These are phyloP conservation scores for Endoconidiophora laricicola DNA, from an alignment of 2,329 filamentous ascomycete species.

Conservation along the genomic window DNA sequence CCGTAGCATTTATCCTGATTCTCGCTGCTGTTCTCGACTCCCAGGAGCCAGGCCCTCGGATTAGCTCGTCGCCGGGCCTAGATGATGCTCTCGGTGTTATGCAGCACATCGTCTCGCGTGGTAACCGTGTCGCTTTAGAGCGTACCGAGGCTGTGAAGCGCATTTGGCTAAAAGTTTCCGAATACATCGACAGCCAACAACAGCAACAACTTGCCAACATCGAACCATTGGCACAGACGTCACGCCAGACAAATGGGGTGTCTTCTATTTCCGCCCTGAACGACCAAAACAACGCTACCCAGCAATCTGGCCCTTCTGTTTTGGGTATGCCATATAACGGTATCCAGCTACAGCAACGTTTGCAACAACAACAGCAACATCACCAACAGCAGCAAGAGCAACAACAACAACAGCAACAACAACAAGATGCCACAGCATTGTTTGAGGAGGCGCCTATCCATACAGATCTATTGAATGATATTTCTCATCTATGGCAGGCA, in stretches of 20 bases:
- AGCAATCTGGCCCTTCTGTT: neutral
- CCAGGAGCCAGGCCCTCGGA: slow-evolving; percentile 8
- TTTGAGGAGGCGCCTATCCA: slow-evolving; percentile 11
- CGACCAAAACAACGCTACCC: neutral
- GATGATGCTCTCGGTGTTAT: slow-evolving; percentile 12
- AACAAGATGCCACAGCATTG: neutral
- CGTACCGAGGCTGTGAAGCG: slow-evolving; percentile 10
- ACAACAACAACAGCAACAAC: slow-evolving; percentile 2
- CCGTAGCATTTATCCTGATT: slow-evolving; percentile 13
- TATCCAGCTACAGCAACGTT: neutral
- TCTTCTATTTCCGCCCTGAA: neutral
- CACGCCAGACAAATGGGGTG: neutral
- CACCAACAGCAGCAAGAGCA: slow-evolving; percentile 1
- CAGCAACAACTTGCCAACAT: neutral
- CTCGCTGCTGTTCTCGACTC: slow-evolving; percentile 11
- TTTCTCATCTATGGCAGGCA: slow-evolving; percentile 11
- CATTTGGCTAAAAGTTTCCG: slow-evolving; percentile 12
- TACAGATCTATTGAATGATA: slow-evolving; percentile 11
- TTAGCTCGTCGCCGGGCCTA: slow-evolving; percentile 3
- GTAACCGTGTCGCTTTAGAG: slow-evolving; percentile 9
- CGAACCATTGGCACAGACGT: neutral
- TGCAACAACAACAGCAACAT: neutral
- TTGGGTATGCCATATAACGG: neutral
- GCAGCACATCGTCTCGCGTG: slow-evolving; percentile 10
- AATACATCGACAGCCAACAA: slow-evolving; percentile 6